A percentile compares a stretch with the other conserved stretches of the same genome.
These are phyloP conservation scores for Myriosclerotinia curreyana DNA, from an alignment of 2,329 filamentous ascomycete genomes.

Conservation along the genomic window DNA sequence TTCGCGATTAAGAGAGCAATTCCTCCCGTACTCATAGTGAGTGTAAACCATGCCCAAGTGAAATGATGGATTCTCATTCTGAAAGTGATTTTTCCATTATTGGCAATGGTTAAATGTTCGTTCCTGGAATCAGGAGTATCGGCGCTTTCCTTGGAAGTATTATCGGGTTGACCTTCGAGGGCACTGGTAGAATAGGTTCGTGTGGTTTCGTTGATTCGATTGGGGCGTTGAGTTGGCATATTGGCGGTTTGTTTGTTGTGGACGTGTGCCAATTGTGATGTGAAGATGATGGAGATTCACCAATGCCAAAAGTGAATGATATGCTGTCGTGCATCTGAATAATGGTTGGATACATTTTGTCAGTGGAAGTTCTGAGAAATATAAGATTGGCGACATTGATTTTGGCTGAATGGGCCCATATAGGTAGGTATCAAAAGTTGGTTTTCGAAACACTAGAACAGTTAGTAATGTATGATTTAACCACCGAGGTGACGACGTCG, in stretches of 20 bases:
- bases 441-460: background rate
- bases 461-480: background rate
- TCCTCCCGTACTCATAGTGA: slow-evolving; percentile 72
- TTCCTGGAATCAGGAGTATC: slow-evolving; percentile 7
- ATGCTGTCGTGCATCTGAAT: too few relatives aligned
- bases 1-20: slow-evolving; percentile 61
- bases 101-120: slow-evolving; percentile 21
- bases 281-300: background rate
- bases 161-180: slow-evolving; percentile 26
- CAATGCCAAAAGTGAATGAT: background rate
- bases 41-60: slow-evolving; percentile 59
- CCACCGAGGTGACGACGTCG: too few relatives aligned
- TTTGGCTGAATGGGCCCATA: background rate
- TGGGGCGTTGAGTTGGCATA: background rate
- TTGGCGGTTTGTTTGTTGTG: background rate
- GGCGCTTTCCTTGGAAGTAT: background rate
- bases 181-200: background rate
- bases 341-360: too few relatives aligned
- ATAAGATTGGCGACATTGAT: background rate
- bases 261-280: background rate
- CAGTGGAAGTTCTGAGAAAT: background rate
- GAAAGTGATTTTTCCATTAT: slow-evolving; percentile 26
- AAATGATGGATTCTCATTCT: slow-evolving; percentile 34
- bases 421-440: background rate
- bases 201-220: background rate